Evolutionary conservation across 208 protist genomes (phyloP).

Genomic region (Angomonas deanei): DNA sequence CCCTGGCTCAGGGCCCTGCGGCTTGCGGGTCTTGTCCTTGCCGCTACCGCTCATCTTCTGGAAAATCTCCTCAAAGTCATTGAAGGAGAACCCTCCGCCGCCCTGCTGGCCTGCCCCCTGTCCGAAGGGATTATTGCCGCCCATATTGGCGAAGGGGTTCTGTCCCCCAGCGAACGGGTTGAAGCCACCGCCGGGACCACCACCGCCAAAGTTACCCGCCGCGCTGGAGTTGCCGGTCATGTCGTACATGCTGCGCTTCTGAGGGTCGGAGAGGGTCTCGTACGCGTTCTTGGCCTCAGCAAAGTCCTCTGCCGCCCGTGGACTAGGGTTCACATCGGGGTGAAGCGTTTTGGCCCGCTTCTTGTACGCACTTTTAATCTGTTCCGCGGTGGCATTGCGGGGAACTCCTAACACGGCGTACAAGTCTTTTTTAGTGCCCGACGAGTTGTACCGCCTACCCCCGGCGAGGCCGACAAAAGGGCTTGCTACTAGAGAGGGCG

Average conservation of each 20-base stretch:
- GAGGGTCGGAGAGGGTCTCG: conserved; percentile 80
- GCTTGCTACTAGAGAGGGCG: neutral
- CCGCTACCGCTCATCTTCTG: conserved; percentile 79
- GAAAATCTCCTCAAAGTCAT: conserved; percentile 88
- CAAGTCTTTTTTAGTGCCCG: conserved; percentile 61
- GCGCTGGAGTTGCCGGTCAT: conserved; percentile 81
- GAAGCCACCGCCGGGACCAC: conserved; percentile 17
- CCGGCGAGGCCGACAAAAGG: neutral
- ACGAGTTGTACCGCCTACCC: conserved; percentile 11
- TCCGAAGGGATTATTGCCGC: conserved; percentile 56
- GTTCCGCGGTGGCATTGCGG: conserved; percentile 72
- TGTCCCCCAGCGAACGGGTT: conserved; percentile 34
- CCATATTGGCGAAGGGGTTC: conserved; percentile 36
- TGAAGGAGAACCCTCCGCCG: conserved; percentile 64
- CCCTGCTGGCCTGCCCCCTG: conserved; percentile 25
- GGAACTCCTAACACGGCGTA: conserved; percentile 74
- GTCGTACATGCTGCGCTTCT: conserved; percentile 90
- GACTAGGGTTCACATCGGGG: conserved; percentile 82
- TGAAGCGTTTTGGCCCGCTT: conserved; percentile 83
- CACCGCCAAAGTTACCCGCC: conserved; percentile 47
- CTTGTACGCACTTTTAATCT: conserved; percentile 87
- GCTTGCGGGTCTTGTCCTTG: conserved; percentile 81
- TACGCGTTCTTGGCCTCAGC: conserved; percentile 88
- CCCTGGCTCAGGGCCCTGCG: conserved; percentile 77
- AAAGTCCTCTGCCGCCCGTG: conserved; percentile 81